phyloP scores from a whole-genome alignment of 208 protist genomes.

The Zelonia costaricensis region DNA sequence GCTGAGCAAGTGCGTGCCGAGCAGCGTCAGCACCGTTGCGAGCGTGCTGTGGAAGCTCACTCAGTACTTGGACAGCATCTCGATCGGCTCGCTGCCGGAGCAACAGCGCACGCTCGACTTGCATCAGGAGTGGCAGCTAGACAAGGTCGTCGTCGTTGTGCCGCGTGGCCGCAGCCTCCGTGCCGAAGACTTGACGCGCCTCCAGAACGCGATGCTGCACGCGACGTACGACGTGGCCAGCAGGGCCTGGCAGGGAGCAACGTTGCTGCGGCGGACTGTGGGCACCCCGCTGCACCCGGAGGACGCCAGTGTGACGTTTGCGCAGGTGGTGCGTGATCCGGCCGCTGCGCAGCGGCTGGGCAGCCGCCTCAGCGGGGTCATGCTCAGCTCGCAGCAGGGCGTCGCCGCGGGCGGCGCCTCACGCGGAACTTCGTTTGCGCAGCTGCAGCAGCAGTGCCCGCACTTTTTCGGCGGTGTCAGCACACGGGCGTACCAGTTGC shows the following conservation, averaged over 20 bases:
- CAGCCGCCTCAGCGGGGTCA: conserved; percentile 51
- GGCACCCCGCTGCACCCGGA: conserved; percentile 50
- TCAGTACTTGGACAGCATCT: conserved; percentile 32
- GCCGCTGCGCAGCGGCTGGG: conserved; percentile 66
- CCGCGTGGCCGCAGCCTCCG: conserved; percentile 34
- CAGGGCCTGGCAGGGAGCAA: conserved; percentile 63
- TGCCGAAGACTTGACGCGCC: conserved; percentile 41
- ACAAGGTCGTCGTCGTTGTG: conserved; percentile 42
- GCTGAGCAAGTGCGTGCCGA: conserved; percentile 35
- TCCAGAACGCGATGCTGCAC: conserved; percentile 48
- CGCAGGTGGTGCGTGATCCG: conserved; percentile 74
- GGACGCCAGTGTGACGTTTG: conserved; percentile 65
- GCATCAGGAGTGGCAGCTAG: conserved; percentile 45
- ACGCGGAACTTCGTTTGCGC: conserved; percentile 40
- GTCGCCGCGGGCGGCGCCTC: conserved; percentile 37
- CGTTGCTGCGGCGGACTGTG: conserved; percentile 54
- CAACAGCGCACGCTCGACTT: conserved; percentile 33
- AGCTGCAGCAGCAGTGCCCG: conserved; percentile 72
- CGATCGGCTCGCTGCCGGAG: conserved; percentile 25
- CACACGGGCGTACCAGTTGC: conserved; percentile 64
- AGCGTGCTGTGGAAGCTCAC: conserved; percentile 25
- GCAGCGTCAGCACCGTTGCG: conserved; percentile 6
- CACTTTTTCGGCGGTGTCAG: conserved; percentile 82
- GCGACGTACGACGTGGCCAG: conserved; percentile 41
- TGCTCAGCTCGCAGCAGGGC: conserved; percentile 54